Percentiles rank a stretch among this genome's conserved stretches.
These are phyloP conservation scores for Chimonanthus salicifolius DNA, from an alignment of 164 flowering plant species.

Conservation along the genomic window DNA sequence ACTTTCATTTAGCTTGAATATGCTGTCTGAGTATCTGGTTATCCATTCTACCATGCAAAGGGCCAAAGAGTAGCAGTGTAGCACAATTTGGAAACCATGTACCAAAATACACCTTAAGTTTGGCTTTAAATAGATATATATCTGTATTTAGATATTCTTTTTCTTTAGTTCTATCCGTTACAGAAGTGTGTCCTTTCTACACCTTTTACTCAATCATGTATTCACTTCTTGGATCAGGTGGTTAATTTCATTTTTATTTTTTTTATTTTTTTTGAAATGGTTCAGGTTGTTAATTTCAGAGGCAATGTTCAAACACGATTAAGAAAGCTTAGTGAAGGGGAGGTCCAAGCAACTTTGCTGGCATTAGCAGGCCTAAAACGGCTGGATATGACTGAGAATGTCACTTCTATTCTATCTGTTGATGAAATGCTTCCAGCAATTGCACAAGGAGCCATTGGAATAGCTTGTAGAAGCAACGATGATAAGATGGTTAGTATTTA, in stretches of 20 bases:
- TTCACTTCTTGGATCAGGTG: neutral
- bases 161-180: too few species aligned
- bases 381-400: constrained; percentile 75
- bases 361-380: constrained; percentile 96
- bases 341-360: constrained; percentile 84
- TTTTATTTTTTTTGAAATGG: too few species aligned
- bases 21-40: too few species aligned
- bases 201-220: neutral
- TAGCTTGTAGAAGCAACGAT: constrained; percentile 84
- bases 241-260: too few species aligned
- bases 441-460: constrained; percentile 99
- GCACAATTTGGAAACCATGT: too few species aligned
- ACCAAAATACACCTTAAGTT: too few species aligned
- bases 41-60: too few species aligned
- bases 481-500: constrained; percentile 66
- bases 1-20: too few species aligned
- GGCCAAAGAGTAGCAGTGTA: too few species aligned
- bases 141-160: too few species aligned
- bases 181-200: neutral
- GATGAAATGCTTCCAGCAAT: constrained; percentile 99
- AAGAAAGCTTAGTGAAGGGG: constrained; percentile 78
- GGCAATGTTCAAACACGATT: constrained; percentile 95
- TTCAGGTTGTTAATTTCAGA: constrained; percentile 80
- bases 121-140: too few species aligned
- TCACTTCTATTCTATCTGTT: constrained; percentile 62